Evolutionary conservation across 192 early-diverging fungal species (phyloP).

Genomic region (Phlyctochytrium arcticum): DNA sequence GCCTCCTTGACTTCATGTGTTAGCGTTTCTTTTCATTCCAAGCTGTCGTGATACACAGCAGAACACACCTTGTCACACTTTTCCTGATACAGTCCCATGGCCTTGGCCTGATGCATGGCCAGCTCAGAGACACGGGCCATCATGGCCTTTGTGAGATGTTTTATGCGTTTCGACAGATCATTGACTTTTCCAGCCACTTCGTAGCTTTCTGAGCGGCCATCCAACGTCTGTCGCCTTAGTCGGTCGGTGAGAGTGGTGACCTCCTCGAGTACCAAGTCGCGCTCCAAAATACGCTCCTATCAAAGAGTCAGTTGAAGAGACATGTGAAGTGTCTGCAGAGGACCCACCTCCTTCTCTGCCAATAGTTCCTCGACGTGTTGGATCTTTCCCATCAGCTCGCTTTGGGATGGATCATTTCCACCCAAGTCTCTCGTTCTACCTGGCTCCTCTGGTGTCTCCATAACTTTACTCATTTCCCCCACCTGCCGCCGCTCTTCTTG

Average conservation of each 20-base stretch:
- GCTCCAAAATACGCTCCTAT: conserved; percentile 56
- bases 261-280: conserved; percentile 56
- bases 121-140: conserved; percentile 58
- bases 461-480: conserved; percentile 32
- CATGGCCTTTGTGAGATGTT: conserved; percentile 44
- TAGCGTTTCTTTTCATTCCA: neutral
- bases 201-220: conserved; percentile 42
- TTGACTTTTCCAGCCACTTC: conserved; percentile 44
- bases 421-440: conserved; percentile 45
- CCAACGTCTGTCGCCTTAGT: conserved; percentile 46
- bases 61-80: conserved; percentile 48
- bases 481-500: conserved; percentile 18
- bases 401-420: conserved; percentile 46
- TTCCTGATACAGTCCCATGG: conserved; percentile 59
- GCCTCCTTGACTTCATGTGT: conserved; percentile 27
- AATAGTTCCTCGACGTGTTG: conserved; percentile 45
- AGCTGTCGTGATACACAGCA: neutral
- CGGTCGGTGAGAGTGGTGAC: conserved; percentile 45
- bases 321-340: too few species aligned
- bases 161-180: conserved; percentile 51
- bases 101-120: conserved; percentile 58
- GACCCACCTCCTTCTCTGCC: conserved; percentile 54
- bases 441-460: conserved; percentile 49
- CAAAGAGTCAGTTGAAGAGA: neutral
- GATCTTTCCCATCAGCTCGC: conserved; percentile 48